Percentiles rank a stretch among this genome's conserved stretches.
Conservation (phyloP, 768 basidiomycete species). For the Suillus bovinus region DNA sequence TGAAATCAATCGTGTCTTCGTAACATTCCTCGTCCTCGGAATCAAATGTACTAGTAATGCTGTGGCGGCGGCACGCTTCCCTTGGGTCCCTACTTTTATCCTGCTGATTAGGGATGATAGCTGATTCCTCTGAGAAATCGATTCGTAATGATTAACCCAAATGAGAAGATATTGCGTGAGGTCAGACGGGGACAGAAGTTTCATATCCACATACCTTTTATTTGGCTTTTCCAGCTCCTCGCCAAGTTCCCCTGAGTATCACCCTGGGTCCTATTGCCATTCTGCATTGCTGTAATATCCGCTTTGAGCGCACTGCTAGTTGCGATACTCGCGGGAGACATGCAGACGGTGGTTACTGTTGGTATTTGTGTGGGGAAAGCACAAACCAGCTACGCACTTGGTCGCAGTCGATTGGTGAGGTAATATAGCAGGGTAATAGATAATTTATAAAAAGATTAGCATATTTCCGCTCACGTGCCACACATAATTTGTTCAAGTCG, state of each 20-base stretch:
- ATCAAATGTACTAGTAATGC: constrained; percentile 6
- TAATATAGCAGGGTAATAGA: neutral
- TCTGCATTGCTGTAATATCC: neutral
- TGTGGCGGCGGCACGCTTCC: constrained; percentile 4
- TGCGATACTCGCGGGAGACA: neutral
- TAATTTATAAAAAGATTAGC: no score
- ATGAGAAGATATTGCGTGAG: neutral
- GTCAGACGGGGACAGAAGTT: neutral
- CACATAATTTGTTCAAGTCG: neutral
- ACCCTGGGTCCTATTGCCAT: neutral
- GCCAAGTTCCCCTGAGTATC: constrained; percentile 4
- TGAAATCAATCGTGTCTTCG: constrained; percentile 7
- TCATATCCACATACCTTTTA: neutral
- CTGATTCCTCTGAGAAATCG: neutral
- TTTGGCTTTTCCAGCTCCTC: neutral
- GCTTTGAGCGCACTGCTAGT: neutral
- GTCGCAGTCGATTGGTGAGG: neutral
- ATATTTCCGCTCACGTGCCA: neutral
- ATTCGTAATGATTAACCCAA: neutral
- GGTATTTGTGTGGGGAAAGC: neutral
- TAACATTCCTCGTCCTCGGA: constrained; percentile 20
- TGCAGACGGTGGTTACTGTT: neutral
- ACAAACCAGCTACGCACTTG: neutral
- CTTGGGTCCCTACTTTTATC: neutral
- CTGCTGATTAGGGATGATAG: neutral